A percentile compares a stretch with the other conserved stretches of the same genome.
Conservation (phyloP, 768 basidiomycete genomes). For the Termitomyces sp. region DNA sequence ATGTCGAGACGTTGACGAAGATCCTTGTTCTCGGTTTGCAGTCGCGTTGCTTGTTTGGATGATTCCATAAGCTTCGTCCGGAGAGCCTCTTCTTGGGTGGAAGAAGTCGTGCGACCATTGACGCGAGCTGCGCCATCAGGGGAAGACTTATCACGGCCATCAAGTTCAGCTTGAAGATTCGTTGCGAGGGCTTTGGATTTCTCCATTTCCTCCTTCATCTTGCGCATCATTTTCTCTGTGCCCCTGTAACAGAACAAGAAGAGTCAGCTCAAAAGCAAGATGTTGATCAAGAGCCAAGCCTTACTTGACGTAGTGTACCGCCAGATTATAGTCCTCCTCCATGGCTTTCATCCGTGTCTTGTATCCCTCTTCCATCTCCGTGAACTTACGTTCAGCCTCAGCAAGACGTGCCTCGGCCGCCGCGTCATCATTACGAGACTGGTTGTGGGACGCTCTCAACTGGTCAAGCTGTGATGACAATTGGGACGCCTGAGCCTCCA, state of each 20-base stretch:
- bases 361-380: slow-evolving; percentile 75
- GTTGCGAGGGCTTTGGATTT: slow-evolving; percentile 85
- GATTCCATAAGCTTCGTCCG: slow-evolving; percentile 73
- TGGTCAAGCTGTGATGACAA: slow-evolving; percentile 67
- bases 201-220: slow-evolving; percentile 92
- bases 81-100: slow-evolving; percentile 71
- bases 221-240: slow-evolving; percentile 96
- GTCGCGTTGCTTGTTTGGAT: slow-evolving; percentile 70
- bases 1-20: slow-evolving; percentile 66
- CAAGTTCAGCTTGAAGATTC: slow-evolving; percentile 81
- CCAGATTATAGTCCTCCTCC: slow-evolving; percentile 94
- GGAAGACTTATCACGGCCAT: slow-evolving; percentile 53
- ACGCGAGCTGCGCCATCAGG: slow-evolving; percentile 35
- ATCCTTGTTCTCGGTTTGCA: slow-evolving; percentile 74
- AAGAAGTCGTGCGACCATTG: slow-evolving; percentile 79
- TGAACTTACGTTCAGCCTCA: slow-evolving; percentile 75
- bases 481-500: slow-evolving; percentile 62
- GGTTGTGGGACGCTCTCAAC: slow-evolving; percentile 55
- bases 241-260: slow-evolving; percentile 52
- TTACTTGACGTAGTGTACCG: slow-evolving; percentile 96
- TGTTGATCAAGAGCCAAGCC: slow-evolving; percentile 24
- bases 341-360: slow-evolving; percentile 82
- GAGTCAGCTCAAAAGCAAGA: slow-evolving; percentile 5
- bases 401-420: slow-evolving; percentile 38
- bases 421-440: slow-evolving; percentile 27